Percentiles rank a stretch among this genome's conserved stretches.
These are phyloP conservation scores for Trypanosoma caninum DNA, from an alignment of 208 protist species.

Conservation along the genomic window DNA sequence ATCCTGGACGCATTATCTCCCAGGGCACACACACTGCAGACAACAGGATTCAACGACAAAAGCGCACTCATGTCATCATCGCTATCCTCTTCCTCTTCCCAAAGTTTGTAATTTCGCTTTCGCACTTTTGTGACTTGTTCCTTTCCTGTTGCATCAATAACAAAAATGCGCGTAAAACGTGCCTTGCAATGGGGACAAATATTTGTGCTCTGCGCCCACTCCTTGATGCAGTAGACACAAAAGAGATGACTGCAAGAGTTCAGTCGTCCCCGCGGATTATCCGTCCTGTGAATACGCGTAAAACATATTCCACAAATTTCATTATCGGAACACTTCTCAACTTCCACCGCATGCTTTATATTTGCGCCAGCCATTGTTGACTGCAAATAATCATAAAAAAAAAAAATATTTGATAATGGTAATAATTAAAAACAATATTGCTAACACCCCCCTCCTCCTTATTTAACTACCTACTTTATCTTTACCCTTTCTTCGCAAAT, in stretches of 20 bases:
- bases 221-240: constrained; percentile 78
- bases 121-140: constrained; percentile 80
- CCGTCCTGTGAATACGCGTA: constrained; percentile 52
- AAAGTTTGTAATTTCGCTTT: constrained; percentile 58
- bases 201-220: constrained; percentile 84
- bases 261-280: constrained; percentile 76
- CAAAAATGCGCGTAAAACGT: constrained; percentile 79
- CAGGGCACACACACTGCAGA: constrained; percentile 63
- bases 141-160: constrained; percentile 13
- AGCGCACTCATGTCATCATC: constrained; percentile 11
- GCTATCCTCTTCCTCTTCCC: constrained; percentile 29
- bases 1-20: constrained; percentile 61
- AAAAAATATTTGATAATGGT: too few species aligned
- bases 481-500: too few species aligned
- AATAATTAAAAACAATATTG: too few species aligned
- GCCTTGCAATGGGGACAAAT: constrained; percentile 83
- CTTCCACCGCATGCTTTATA: neutral
- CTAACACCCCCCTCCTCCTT: too few species aligned
- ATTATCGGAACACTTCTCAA: neutral
- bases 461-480: too few species aligned
- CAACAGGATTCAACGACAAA: constrained; percentile 8
- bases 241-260: constrained; percentile 87
- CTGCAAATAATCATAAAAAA: neutral
- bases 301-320: constrained; percentile 82
- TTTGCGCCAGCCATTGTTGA: neutral